Evolutionary conservation across 495 filamentous ascomycete species (phyloP).

Genomic region (Penicillium cinerascens): DNA sequence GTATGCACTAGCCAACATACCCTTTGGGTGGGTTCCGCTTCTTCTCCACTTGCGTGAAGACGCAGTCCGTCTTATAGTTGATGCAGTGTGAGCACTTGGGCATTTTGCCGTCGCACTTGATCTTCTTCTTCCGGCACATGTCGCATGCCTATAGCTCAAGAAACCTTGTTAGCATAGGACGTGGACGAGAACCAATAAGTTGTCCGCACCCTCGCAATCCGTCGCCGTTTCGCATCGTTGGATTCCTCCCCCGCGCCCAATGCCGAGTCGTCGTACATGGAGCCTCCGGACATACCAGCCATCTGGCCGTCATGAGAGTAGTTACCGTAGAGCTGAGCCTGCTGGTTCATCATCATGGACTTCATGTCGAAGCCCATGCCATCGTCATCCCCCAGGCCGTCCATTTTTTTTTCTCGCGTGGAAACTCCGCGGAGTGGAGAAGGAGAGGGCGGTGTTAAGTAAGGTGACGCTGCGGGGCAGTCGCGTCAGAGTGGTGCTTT

Average conservation of each 20-base stretch:
- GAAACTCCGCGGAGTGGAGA: constrained; percentile 24
- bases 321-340: constrained; percentile 67
- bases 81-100: constrained; percentile 93
- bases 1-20: constrained; percentile 42
- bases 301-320: constrained; percentile 60
- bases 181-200: background rate
- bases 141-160: constrained; percentile 74
- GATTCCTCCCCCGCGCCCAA: constrained; percentile 55
- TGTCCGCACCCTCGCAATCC: constrained; percentile 76
- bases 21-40: constrained; percentile 97
- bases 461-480: constrained; percentile 20
- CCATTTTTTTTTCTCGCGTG: constrained; percentile 31
- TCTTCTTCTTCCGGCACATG: constrained; percentile 99
- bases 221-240: constrained; percentile 80
- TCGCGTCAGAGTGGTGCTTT: constrained; percentile 10
- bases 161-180: background rate
- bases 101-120: constrained; percentile 97
- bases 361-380: constrained; percentile 42
- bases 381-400: constrained; percentile 41
- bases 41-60: constrained; percentile 98
- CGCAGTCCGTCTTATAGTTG: constrained; percentile 97
- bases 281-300: constrained; percentile 52
- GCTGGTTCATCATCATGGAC: constrained; percentile 52
- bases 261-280: constrained; percentile 58
- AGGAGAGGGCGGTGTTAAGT: constrained; percentile 15